Conservation (phyloP, 106 monocot genomes). For the Acorus gramineus region DNA sequence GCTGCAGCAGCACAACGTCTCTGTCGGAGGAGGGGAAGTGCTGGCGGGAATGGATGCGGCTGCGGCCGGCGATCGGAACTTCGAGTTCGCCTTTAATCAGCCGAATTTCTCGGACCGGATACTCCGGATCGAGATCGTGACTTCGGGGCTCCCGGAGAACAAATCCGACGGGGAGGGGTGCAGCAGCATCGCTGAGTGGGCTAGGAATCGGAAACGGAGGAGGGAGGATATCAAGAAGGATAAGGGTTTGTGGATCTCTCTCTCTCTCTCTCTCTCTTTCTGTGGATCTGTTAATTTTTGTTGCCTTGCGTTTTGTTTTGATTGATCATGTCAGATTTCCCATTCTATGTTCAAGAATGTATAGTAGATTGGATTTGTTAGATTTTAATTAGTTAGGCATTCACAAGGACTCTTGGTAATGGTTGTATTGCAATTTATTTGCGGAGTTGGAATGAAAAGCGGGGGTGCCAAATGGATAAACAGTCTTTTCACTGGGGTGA, state of each 20-base stretch:
- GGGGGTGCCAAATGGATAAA: too few relatives aligned
- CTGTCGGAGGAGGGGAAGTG: too few relatives aligned
- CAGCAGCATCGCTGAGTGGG: slow-evolving; percentile 60
- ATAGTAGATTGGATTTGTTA: too few relatives aligned
- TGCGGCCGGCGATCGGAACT: slow-evolving; percentile 40
- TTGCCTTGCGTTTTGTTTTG: not conserved
- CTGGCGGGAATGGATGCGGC: not conserved
- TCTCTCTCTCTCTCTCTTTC: not conserved
- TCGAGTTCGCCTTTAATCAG: slow-evolving; percentile 93
- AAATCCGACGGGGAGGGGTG: slow-evolving; percentile 36
- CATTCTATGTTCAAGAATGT: too few relatives aligned
- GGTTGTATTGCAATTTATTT: too few relatives aligned
- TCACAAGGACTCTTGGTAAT: too few relatives aligned
- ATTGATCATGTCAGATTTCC: not conserved
- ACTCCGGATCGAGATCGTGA: slow-evolving; percentile 82
- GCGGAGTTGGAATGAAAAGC: too few relatives aligned
- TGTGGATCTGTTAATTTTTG: not conserved
- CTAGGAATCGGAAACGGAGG: slow-evolving; percentile 63
- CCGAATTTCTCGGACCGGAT: slow-evolving; percentile 90
- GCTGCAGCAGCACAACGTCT: too few relatives aligned
- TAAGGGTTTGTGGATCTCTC: slow-evolving; percentile 32
- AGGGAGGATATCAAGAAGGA: slow-evolving; percentile 65
- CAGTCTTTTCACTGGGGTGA: too few relatives aligned
- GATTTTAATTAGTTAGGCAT: too few relatives aligned
- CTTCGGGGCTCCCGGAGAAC: slow-evolving; percentile 38